These are phyloP conservation scores for Rhizophagus sp. DNA, from an alignment of 192 early-diverging fungal species.

Conservation along the genomic window DNA sequence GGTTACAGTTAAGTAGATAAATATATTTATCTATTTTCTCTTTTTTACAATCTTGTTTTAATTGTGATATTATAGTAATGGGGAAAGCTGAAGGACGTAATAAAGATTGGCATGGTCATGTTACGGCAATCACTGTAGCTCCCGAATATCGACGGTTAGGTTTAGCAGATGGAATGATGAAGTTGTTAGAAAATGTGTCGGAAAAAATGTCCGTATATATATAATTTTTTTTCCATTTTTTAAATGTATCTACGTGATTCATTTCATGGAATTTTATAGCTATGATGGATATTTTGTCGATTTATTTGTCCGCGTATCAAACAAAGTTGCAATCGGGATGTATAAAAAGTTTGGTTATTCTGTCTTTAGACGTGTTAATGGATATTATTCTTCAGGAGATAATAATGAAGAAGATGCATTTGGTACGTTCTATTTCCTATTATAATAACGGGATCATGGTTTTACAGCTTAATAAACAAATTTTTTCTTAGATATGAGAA, in stretches of 20 bases:
- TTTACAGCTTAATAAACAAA: neutral
- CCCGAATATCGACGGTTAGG: conserved; percentile 93
- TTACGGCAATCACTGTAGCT: conserved; percentile 95
- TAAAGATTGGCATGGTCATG: conserved; percentile 96
- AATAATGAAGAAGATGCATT: conserved; percentile 84
- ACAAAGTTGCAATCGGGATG: conserved; percentile 88
- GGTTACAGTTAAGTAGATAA: conserved; percentile 68
- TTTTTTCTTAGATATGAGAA: conserved; percentile 83
- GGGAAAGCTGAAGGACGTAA: conserved; percentile 92
- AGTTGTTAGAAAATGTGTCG: conserved; percentile 84
- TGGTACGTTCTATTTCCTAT: conserved; percentile 49
- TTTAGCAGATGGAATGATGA: conserved; percentile 88
- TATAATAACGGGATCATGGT: neutral
- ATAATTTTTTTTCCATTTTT: neutral
- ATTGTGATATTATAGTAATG: conserved; percentile 61
- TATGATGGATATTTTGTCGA: conserved; percentile 94
- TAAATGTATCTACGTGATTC: neutral
- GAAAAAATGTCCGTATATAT: conserved; percentile 66
- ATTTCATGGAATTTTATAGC: conserved; percentile 19
- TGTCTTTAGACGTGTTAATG: conserved; percentile 83
- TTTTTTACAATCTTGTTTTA: conserved; percentile 5
- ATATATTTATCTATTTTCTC: neutral
- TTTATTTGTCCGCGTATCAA: conserved; percentile 93
- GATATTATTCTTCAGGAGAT: conserved; percentile 77
- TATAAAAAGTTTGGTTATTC: conserved; percentile 92